phyloP scores from a whole-genome alignment of 2,329 filamentous ascomycete species.

The Pseudogymnoascus sp. region DNA sequence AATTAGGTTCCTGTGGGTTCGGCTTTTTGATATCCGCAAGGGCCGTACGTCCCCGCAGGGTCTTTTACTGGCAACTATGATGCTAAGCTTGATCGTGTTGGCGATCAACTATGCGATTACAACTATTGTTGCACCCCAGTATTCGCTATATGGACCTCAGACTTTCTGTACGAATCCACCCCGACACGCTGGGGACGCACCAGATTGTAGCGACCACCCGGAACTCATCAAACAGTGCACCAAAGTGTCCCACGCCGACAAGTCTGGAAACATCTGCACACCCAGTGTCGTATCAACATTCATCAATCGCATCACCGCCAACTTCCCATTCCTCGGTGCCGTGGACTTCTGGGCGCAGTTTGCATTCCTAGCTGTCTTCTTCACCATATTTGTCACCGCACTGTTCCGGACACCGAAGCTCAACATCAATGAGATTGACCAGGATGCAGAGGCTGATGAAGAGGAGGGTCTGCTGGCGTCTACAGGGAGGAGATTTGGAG shows the following conservation, averaged over 20 bases:
- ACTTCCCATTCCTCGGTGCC: conserved; percentile 90
- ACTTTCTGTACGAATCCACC: conserved; percentile 78
- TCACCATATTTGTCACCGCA: conserved; percentile 71
- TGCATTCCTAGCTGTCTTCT: conserved; percentile 74
- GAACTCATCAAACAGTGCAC: conserved; percentile 75
- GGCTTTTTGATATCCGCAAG: conserved; percentile 82
- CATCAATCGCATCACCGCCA: conserved; percentile 83
- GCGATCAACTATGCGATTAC: conserved; percentile 89
- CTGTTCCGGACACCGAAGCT: conserved; percentile 74
- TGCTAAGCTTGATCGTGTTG: conserved; percentile 81
- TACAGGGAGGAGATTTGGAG: conserved; percentile 72
- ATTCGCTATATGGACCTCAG: conserved; percentile 88
- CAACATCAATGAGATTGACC: conserved; percentile 70
- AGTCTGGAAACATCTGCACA: conserved; percentile 76
- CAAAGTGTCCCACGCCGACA: conserved; percentile 61
- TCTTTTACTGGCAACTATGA: conserved; percentile 79
- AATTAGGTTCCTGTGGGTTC: conserved; percentile 94
- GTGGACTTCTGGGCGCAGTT: conserved; percentile 97
- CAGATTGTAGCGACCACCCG: conserved; percentile 65
- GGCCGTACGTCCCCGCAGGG: conserved; percentile 88
- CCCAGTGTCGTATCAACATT: conserved; percentile 88
- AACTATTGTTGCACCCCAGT: conserved; percentile 93
- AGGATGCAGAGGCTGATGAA: conserved; percentile 84
- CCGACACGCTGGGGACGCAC: conserved; percentile 53
- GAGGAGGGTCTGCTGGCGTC: conserved; percentile 86